Conservation (phyloP, 257 asterid genomes). For the Fraxinus americana region DNA sequence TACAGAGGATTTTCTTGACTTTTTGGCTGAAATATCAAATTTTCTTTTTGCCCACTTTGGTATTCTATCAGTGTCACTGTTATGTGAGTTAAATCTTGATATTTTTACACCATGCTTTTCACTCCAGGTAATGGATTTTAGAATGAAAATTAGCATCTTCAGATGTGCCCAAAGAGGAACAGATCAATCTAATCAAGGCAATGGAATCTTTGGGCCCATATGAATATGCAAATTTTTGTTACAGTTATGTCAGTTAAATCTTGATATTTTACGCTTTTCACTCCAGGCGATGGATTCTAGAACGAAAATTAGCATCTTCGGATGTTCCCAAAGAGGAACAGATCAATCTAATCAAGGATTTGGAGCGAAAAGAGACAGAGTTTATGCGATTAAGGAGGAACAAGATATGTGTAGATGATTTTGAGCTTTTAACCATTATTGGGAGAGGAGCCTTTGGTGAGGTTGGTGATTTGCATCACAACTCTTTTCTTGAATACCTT, state of each 20-base stretch:
- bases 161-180: constrained; percentile 95
- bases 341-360: constrained; percentile 74
- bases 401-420: constrained; percentile 96
- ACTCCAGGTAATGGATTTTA: constrained; percentile 71
- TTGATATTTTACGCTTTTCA: constrained; percentile 4
- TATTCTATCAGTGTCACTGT: background rate
- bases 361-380: constrained; percentile 94
- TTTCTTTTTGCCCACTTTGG: background rate
- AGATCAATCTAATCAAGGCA: constrained; percentile 67
- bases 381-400: constrained; percentile 91
- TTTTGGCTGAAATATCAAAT: background rate
- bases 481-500: constrained; percentile 19
- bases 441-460: constrained; percentile 99
- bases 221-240: too few species aligned
- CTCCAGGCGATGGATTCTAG: constrained; percentile 88
- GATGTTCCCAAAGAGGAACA: constrained; percentile 98
- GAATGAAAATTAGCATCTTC: constrained; percentile 94
- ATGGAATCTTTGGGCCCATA: too few species aligned
- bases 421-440: constrained; percentile 91
- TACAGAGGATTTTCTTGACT: background rate
- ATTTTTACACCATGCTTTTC: background rate
- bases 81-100: constrained; percentile 14
- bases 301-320: constrained; percentile 92
- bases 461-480: constrained; percentile 57
- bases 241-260: constrained; percentile 11